Percentiles rank a stretch among this genome's conserved stretches.
Conservation (phyloP, 805 yeast species). For the Candida yuanshanica region DNA sequence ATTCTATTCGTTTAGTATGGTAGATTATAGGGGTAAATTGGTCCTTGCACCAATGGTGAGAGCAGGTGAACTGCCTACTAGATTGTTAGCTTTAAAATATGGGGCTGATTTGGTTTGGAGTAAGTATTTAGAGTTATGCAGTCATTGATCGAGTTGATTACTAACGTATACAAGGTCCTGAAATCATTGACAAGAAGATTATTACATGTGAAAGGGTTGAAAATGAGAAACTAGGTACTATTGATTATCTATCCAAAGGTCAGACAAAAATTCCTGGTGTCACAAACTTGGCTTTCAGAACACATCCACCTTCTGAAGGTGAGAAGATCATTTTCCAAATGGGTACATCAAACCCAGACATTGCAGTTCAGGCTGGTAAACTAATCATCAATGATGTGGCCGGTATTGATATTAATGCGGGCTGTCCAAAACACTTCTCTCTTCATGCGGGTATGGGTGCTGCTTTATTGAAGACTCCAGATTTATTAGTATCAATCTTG, state of each 20-base stretch:
- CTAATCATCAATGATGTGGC: conserved; percentile 80
- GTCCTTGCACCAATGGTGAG: conserved; percentile 97
- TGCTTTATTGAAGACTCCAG: conserved; percentile 80
- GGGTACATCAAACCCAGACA: conserved; percentile 78
- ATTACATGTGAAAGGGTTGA: conserved; percentile 59
- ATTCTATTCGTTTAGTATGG: no score
- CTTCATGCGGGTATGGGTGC: conserved; percentile 98
- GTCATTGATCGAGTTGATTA: background rate
- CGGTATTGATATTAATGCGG: conserved; percentile 92
- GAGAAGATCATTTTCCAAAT: conserved; percentile 77
- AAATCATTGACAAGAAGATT: conserved; percentile 82
- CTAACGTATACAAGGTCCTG: conserved; percentile 52
- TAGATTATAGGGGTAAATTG: conserved; percentile 68
- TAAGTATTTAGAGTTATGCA: conserved; percentile 8
- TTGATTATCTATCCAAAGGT: conserved; percentile 49
- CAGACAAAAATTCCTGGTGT: conserved; percentile 40
- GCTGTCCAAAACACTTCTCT: conserved; percentile 95
- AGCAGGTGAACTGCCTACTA: conserved; percentile 88
- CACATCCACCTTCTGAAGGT: conserved; percentile 56
- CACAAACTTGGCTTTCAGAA: conserved; percentile 64
- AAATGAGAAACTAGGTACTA: conserved; percentile 51
- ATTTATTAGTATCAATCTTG: conserved; percentile 64
- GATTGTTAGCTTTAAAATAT: conserved; percentile 69
- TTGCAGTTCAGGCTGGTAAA: conserved; percentile 86
- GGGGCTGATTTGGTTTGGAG: conserved; percentile 97